A percentile compares a stretch with the other conserved stretches of the same genome.
phyloP scores from a whole-genome alignment of 495 filamentous ascomycete species.

The Lindgomyces ingoldianus region DNA sequence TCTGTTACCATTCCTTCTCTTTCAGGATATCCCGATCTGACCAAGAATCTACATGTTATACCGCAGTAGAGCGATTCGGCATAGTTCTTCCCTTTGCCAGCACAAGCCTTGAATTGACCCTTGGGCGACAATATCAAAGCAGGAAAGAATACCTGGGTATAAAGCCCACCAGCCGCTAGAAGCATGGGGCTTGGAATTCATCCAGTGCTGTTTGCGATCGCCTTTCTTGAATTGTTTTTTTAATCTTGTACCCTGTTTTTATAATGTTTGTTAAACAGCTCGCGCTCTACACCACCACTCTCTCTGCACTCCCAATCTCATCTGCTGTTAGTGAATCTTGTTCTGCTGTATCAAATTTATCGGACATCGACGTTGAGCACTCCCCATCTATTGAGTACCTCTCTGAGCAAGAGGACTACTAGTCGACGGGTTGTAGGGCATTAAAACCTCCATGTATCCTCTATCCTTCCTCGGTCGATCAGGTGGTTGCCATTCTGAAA shows the following conservation, averaged over 20 bases:
- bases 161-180: no score
- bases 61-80: no score
- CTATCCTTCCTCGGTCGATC: constrained; percentile 18
- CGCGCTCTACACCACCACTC: background rate
- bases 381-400: constrained; percentile 6
- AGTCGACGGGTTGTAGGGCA: constrained; percentile 22
- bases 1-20: no score
- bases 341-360: constrained; percentile 1
- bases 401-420: constrained; percentile 27
- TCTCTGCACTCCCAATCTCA: constrained; percentile 5
- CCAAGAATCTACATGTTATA: no score
- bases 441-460: constrained; percentile 32
- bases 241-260: background rate
- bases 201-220: background rate
- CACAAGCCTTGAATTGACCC: no score
- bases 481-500: constrained; percentile 28
- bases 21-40: no score
- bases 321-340: constrained; percentile 10
- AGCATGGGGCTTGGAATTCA: background rate
- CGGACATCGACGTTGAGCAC: constrained; percentile 15
- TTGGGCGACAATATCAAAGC: no score
- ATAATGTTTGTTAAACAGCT: constrained; percentile 8
- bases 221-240: background rate
- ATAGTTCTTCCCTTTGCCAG: no score
- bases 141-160: no score